A percentile compares a stretch with the other conserved stretches of the same genome.
phyloP scores from a whole-genome alignment of 2,329 filamentous ascomycete genomes.

The Pseudogymnoascus sp. region DNA sequence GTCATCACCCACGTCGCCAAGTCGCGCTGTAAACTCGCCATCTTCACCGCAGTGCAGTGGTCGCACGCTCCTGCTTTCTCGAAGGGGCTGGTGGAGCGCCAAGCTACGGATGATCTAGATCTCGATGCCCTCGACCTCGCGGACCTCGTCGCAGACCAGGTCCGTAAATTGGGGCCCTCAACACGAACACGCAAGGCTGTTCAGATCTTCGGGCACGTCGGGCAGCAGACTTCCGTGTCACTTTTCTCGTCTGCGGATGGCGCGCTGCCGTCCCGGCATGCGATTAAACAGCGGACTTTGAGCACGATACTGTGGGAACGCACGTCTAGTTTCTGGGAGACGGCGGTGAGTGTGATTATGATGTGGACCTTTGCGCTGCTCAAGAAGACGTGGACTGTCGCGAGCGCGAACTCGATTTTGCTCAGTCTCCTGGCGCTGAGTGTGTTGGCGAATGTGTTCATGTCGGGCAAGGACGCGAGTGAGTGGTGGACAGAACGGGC shows the following conservation, averaged over 20 bases:
- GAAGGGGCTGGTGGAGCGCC: constrained; percentile 54
- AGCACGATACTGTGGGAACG: constrained; percentile 65
- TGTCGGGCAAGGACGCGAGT: constrained; percentile 64
- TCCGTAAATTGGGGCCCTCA: constrained; percentile 63
- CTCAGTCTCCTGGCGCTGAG: constrained; percentile 62
- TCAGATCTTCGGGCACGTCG: constrained; percentile 69
- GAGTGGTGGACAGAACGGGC: constrained; percentile 81
- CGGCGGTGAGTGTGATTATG: constrained; percentile 65
- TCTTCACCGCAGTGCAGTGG: constrained; percentile 88
- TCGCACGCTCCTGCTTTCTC: constrained; percentile 54
- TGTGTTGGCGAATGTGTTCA: constrained; percentile 61
- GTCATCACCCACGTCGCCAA: constrained; percentile 92
- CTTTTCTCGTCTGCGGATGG: constrained; percentile 44
- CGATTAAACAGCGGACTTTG: constrained; percentile 52
- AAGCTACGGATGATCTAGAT: constrained; percentile 67
- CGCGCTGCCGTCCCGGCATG: constrained; percentile 40
- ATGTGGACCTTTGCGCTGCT: constrained; percentile 65
- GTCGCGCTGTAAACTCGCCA: constrained; percentile 81
- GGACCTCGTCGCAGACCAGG: constrained; percentile 69
- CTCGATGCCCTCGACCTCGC: constrained; percentile 66
- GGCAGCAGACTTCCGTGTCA: constrained; percentile 56
- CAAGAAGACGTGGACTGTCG: constrained; percentile 56
- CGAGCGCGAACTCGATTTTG: constrained; percentile 67
- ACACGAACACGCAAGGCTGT: constrained; percentile 70
- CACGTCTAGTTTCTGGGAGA: constrained; percentile 64